Evolutionary conservation across 495 filamentous ascomycete species (phyloP).

Genomic region (Penicillium macrosclerotiorum): DNA sequence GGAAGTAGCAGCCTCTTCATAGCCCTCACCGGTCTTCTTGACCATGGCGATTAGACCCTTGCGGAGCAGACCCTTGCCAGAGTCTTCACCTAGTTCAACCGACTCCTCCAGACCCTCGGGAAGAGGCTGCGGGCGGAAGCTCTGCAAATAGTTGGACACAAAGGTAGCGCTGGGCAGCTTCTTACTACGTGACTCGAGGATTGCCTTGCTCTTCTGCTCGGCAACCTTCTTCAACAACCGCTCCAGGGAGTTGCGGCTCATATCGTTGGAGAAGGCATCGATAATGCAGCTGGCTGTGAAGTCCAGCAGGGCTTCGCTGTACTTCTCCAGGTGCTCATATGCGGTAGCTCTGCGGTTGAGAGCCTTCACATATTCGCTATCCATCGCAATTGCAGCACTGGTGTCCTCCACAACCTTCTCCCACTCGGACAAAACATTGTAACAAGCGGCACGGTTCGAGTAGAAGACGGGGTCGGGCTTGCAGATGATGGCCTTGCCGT

Average conservation of each 20-base stretch:
- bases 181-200: constrained; percentile 73
- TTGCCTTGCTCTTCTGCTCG: constrained; percentile 84
- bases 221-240: constrained; percentile 95
- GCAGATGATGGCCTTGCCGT: constrained; percentile 93
- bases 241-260: constrained; percentile 85
- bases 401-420: constrained; percentile 97
- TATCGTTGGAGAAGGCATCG: constrained; percentile 88
- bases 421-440: constrained; percentile 88
- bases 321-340: constrained; percentile 87
- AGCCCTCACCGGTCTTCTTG: constrained; percentile 83
- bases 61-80: constrained; percentile 80
- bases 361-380: constrained; percentile 96
- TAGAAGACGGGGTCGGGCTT: constrained; percentile 97
- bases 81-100: constrained; percentile 70
- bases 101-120: constrained; percentile 81
- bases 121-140: constrained; percentile 78
- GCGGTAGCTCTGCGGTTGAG: constrained; percentile 93
- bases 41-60: constrained; percentile 76
- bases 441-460: constrained; percentile 97
- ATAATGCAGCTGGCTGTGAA: constrained; percentile 99
- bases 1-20: constrained; percentile 77
- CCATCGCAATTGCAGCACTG: constrained; percentile 85
- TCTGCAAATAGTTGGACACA: constrained; percentile 97
- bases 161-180: constrained; percentile 92
- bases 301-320: constrained; percentile 92